phyloP scores from a whole-genome alignment of 2,329 filamentous ascomycete genomes.

The Pseudogymnoascus sp. region DNA sequence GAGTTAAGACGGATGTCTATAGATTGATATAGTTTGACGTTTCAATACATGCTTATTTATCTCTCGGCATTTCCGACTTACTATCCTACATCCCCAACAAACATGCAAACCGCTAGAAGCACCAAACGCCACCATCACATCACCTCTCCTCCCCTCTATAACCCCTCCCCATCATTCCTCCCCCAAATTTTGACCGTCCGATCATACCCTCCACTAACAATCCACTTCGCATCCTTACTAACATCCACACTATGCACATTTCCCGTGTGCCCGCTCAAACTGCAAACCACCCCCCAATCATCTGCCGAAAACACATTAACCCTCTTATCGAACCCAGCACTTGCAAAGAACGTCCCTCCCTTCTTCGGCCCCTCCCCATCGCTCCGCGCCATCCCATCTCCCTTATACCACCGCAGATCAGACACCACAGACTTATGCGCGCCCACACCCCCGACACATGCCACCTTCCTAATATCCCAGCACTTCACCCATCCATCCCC shows the following conservation, averaged over 20 bases:
- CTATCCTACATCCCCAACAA: background rate
- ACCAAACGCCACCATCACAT: background rate
- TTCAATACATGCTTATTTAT: background rate
- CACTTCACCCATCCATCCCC: conserved; percentile 95
- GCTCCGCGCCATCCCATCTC: conserved; percentile 51
- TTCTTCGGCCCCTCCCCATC: conserved; percentile 71
- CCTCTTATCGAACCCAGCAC: conserved; percentile 84
- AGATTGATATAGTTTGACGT: background rate
- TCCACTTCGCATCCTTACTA: conserved; percentile 78
- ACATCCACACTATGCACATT: conserved; percentile 89
- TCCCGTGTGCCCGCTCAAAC: conserved; percentile 79
- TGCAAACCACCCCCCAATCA: conserved; percentile 87
- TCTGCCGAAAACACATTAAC: conserved; percentile 95
- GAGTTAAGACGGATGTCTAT: background rate
- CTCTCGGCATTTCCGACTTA: background rate
- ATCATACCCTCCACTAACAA: conserved; percentile 89
- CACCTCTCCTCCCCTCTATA: conserved; percentile 27
- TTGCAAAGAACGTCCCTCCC: conserved; percentile 84
- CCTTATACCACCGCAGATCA: conserved; percentile 90
- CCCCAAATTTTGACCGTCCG: conserved; percentile 95
- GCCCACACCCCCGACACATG: conserved; percentile 73
- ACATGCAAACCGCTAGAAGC: background rate
- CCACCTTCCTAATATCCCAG: conserved; percentile 91
- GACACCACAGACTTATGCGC: conserved; percentile 88
- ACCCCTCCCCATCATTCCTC: conserved; percentile 60